Evolutionary conservation across 345 rosid genomes (phyloP), one percentile per base, ranked within the genome.

Genomic region (Triadica sebifera): DNA sequence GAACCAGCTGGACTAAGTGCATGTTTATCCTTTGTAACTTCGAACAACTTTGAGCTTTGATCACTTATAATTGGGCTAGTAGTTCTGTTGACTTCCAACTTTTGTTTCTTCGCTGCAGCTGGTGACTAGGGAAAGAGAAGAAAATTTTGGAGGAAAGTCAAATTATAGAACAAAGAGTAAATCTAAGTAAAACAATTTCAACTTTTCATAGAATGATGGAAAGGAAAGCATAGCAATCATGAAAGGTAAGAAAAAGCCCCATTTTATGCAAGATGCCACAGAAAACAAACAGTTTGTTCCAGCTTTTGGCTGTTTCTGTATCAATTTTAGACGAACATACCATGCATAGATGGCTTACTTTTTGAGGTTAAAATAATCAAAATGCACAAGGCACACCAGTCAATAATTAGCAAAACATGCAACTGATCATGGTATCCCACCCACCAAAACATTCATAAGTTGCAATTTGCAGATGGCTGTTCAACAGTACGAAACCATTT

Each of bases 31-130:
- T 69, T 70, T 20, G 56, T 77, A 47, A 75, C 38, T 65, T 56
- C 76, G 29, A 72, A 43, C 25, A 47, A 43, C 58, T 83, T 80
- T 10, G 64, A 73, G 71, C 79, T 78, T 70, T 68, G 80, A 52
- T 46, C 74, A 60, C 43, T 75, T 8, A 56, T 45, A 69, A 11
- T 58, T 38, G 66, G 72, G 64, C 59, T 72, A n/a, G 51, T 50
- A 52, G 73, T 57, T 80, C 67, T 84, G 11, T 58, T 67, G 13
- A 22, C 65, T 49, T 37, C 59, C 56, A 47, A 51, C 65, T 75
- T 82, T 78, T 76, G 86, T 65, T 77, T 80, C 85, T 83, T 69
- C n/a, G 69, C 66, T 60, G 17, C 70, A 46, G 72, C 71, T 22
- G 82, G 77, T 45, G 75, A 75, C 92, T 88, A 47, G n/a, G 58